Base-by-base conservation (phyloP, 257 asterid genomes). In the Rhazya stricta region DNA sequence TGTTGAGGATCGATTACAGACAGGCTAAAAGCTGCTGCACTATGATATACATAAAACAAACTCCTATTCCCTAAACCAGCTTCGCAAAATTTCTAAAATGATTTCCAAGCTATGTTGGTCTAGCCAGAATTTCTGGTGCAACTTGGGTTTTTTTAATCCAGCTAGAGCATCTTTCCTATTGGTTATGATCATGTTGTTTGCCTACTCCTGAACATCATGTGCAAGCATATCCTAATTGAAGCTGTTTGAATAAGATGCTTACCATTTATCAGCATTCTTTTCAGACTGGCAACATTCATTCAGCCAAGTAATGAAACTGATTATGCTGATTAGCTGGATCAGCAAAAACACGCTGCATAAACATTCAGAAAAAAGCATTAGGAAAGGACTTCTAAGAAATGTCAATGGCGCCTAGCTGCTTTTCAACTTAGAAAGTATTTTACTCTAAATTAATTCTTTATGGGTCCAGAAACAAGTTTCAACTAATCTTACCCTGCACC, bases 251-350 rank as follows among this genome's bases (percentile, higher is more conserved):
- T 13, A 15, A 71, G 74, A 50, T 45, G 46, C 73, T 4, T 77
- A 85, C 89, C 89, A 86, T 86, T 78, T 86, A 19, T 79, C 86
- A 1, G 88, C 83, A 78, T 74, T 30, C 50, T 84, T 78, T 46
- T 84, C 82, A 15, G 90, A 86, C 21, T 78, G 82, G 73, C 86
- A 81, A 67, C 83, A 79, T 54, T 84, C 88, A 15, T 84, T 81
- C 50, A 83, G 76, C 90, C 90, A 86, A 56, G 88, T 83, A 60
- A 86, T 86, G 78, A 86, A 86, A 76, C 90, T 86, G 78, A 86
- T 86, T 69, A 86, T 76, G 62, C 90, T 86, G 32, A 86, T 32
- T 9, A 86, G 79, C 81, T 86, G 90, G 78, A 86, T 86, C 46
- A 86, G 78, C 57, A 86, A 74, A 78, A 86, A 86, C 5, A 86